Base-by-base conservation (phyloP, 805 yeast genomes). In the Lachancea lanzarotensis region DNA sequence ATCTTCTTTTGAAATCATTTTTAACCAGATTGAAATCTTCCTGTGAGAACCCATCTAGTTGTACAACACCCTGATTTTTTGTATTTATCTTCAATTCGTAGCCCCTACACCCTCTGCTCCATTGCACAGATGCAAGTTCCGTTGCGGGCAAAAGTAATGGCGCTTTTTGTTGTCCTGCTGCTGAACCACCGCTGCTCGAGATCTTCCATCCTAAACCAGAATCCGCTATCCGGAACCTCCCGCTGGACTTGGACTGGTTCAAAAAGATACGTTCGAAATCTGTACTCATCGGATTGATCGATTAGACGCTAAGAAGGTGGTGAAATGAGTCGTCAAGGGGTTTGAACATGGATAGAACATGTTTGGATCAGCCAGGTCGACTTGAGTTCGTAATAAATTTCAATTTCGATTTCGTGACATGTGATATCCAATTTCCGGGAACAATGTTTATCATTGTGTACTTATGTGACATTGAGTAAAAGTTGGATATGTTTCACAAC, bases 191-290 rank as follows among this genome's bases (percentile, higher is more conserved):
- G 46, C 60, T 57, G 13, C 62, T 55, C 4, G 71, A 56, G 0
- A 82, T 82, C 61, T 91, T 91, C 99, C 99, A 93, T 38, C 99
- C 99, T 25, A 93, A 74, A 40, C 99, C 99, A n/a, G 95, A 81
- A 51, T 85, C 93, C 12, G 97, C 96, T 51, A 93, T 78, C 68
- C 98, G 87, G 75, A 91, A 82, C 55, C 95, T 82, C 19, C 99
- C 99, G 38, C 79, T 76, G 33, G 75, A 72, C 54, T 80, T 80
- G 44, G 95, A 85, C 65, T 85, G 95, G 66, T 93, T 90, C 63
- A 88, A 71, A 63, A 87, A 90, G 52, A 93, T 88, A 63, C 83
- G 81, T 60, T 93, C 98, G 64, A 86, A 93, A 66, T 91, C 97
- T 47, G 81, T 74, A 55, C 68, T 66, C 62, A 39, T 36, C 13